These are phyloP conservation scores for Vitis riparia DNA, from an alignment of 164 flowering plant species.

Conservation along the genomic window DNA sequence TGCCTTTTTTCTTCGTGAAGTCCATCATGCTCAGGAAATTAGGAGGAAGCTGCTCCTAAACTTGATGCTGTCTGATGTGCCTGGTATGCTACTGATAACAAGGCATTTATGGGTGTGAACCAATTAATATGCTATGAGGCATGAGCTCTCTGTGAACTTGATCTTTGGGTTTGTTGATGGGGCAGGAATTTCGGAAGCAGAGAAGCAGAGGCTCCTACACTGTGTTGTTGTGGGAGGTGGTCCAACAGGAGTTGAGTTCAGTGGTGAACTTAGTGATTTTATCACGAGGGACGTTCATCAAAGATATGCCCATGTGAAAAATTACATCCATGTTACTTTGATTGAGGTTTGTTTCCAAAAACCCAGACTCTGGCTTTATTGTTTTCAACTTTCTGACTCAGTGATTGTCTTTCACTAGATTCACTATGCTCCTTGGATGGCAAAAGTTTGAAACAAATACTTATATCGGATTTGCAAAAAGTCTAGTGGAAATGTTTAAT, in stretches of 20 bases:
- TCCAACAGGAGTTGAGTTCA: constrained; percentile 99
- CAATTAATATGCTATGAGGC: background rate
- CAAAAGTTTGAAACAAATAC: background rate
- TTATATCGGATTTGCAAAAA: background rate
- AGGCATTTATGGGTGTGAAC: background rate
- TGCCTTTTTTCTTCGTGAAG: constrained; percentile 94
- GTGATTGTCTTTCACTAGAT: background rate
- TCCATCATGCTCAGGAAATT: constrained; percentile 90
- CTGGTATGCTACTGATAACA: constrained; percentile 42
- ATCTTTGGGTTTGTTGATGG: constrained; percentile 11
- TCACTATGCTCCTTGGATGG: background rate
- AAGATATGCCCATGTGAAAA: constrained; percentile 92
- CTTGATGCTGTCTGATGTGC: constrained; percentile 91
- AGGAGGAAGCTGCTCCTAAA: constrained; percentile 90
- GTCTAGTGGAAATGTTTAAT: no score
- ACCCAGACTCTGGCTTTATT: background rate
- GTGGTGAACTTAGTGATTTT: constrained; percentile 99
- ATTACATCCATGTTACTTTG: constrained; percentile 84
- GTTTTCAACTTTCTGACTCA: no score
- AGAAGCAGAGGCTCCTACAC: constrained; percentile 78
- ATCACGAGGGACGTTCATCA: constrained; percentile 80
- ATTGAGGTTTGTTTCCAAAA: constrained; percentile 68
- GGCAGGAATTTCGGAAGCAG: constrained; percentile 82
- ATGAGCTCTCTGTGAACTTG: background rate
- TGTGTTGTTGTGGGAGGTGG: constrained; percentile 99